Percentiles rank a stretch among this genome's conserved stretches.
phyloP scores from a whole-genome alignment of 768 basidiomycete genomes.

The Asterophora parasitica region DNA sequence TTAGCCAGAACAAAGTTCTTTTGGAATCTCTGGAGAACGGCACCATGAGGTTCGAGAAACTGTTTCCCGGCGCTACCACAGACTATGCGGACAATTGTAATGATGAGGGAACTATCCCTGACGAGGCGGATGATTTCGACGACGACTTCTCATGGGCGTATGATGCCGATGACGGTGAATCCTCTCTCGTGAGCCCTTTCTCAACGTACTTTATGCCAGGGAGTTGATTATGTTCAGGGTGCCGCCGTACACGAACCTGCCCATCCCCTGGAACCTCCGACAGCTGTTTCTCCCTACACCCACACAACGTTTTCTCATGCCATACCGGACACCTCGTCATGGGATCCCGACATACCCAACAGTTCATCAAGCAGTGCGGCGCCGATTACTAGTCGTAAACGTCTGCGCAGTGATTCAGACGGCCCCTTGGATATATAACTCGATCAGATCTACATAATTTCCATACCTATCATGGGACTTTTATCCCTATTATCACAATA shows the following conservation, averaged over 20 bases:
- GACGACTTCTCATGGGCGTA: conserved; percentile 43
- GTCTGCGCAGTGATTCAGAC: conserved; percentile 22
- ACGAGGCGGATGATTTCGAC: conserved; percentile 15
- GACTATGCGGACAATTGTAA: conserved; percentile 2
- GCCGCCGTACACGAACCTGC: background rate
- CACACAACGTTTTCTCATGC: background rate
- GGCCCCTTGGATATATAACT: conserved; percentile 6
- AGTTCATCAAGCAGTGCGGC: background rate
- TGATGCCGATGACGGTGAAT: conserved; percentile 28
- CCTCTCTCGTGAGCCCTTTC: conserved; percentile 6
- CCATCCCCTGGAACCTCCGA: background rate
- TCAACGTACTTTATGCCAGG: background rate
- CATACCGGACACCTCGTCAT: conserved; percentile 3
- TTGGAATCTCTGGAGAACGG: conserved; percentile 47
- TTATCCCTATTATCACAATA: background rate
- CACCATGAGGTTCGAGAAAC: conserved; percentile 42
- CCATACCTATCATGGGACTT: background rate
- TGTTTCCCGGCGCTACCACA: conserved; percentile 10
- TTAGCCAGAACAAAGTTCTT: conserved; percentile 48
- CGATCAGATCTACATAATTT: background rate
- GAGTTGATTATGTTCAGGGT: conserved; percentile 7
- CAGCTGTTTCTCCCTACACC: background rate
- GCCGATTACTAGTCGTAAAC: conserved; percentile 22
- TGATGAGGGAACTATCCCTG: conserved; percentile 4
- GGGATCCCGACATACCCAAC: conserved; percentile 8